A percentile compares a stretch with the other conserved stretches of the same genome.
Evolutionary conservation across 1,139 yeast genomes (phyloP).

Genomic region (Eremothecium gossypii): DNA sequence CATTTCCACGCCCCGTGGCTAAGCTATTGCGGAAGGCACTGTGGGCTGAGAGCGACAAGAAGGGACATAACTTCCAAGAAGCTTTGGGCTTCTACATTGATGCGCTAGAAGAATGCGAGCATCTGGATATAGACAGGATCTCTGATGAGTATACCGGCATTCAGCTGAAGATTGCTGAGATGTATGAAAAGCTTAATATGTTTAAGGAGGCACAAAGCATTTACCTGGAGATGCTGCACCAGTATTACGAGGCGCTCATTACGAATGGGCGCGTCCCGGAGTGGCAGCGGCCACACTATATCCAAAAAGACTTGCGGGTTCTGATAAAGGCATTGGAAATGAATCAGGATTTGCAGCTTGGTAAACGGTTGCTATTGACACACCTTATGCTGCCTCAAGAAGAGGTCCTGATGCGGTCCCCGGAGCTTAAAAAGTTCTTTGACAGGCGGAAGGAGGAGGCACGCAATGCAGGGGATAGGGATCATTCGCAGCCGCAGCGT

Average conservation of each 20-base stretch:
- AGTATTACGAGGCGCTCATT: slow-evolving; percentile 49
- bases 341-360: slow-evolving; percentile 43
- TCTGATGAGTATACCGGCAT: slow-evolving; percentile 76
- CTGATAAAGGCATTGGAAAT: slow-evolving; percentile 59
- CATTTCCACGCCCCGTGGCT: slow-evolving; percentile 55
- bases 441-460: slow-evolving; percentile 24
- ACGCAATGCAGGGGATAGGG: slow-evolving; percentile 7
- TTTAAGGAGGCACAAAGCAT: slow-evolving; percentile 52
- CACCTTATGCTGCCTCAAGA: slow-evolving; percentile 61
- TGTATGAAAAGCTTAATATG: slow-evolving; percentile 63
- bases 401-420: slow-evolving; percentile 37
- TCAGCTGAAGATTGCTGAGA: slow-evolving; percentile 76
- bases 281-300: slow-evolving; percentile 43
- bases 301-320: slow-evolving; percentile 63
- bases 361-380: slow-evolving; percentile 52
- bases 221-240: slow-evolving; percentile 58
- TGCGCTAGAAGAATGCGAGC: slow-evolving; percentile 39
- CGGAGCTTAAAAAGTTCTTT: slow-evolving; percentile 26
- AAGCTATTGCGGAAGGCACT: slow-evolving; percentile 52
- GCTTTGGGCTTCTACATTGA: slow-evolving; percentile 64
- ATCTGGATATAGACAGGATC: slow-evolving; percentile 42
- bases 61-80: slow-evolving; percentile 46
- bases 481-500: neutral
- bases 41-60: slow-evolving; percentile 74
- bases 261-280: slow-evolving; percentile 31